phyloP scores from a whole-genome alignment of 1,139 yeast species.

The Blastobotrys persicus region DNA sequence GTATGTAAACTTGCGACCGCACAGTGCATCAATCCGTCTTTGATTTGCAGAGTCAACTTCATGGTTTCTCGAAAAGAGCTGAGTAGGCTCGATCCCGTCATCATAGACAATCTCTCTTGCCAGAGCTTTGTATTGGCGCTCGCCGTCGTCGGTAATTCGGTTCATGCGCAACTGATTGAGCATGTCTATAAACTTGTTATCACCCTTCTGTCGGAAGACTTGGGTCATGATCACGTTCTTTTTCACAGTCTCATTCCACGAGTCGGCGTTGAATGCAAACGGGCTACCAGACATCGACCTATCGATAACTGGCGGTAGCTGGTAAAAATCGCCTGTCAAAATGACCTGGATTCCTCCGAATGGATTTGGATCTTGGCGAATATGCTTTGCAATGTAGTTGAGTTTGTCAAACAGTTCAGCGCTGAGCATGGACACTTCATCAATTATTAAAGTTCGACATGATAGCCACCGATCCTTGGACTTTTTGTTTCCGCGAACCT shows the following conservation, averaged over 20 bases:
- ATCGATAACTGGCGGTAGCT: slow-evolving; percentile 70
- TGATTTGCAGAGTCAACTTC: slow-evolving; percentile 74
- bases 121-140: slow-evolving; percentile 42
- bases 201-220: slow-evolving; percentile 92
- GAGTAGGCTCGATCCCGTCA: slow-evolving; percentile 82
- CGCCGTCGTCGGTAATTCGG: slow-evolving; percentile 47
- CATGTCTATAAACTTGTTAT: slow-evolving; percentile 66
- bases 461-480: slow-evolving; percentile 47
- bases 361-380: slow-evolving; percentile 34
- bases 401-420: slow-evolving; percentile 63
- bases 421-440: slow-evolving; percentile 83
- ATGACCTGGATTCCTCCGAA: slow-evolving; percentile 84
- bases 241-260: slow-evolving; percentile 65
- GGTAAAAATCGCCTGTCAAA: slow-evolving; percentile 81
- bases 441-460: slow-evolving; percentile 66
- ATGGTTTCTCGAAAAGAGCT: slow-evolving; percentile 66
- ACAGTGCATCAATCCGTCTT: slow-evolving; percentile 48
- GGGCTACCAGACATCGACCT: slow-evolving; percentile 3
- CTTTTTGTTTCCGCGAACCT: slow-evolving; percentile 34
- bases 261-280: slow-evolving; percentile 75
- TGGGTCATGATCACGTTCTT: slow-evolving; percentile 54
- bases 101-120: slow-evolving; percentile 45
- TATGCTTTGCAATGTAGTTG: slow-evolving; percentile 53
- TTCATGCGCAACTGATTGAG: slow-evolving; percentile 74
- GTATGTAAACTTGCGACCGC: slow-evolving; percentile 42